Percentiles rank a stretch among this genome's conserved stretches.
These are phyloP conservation scores for Geosmithia flava DNA, from an alignment of 2,329 filamentous ascomycete genomes.

Conservation along the genomic window DNA sequence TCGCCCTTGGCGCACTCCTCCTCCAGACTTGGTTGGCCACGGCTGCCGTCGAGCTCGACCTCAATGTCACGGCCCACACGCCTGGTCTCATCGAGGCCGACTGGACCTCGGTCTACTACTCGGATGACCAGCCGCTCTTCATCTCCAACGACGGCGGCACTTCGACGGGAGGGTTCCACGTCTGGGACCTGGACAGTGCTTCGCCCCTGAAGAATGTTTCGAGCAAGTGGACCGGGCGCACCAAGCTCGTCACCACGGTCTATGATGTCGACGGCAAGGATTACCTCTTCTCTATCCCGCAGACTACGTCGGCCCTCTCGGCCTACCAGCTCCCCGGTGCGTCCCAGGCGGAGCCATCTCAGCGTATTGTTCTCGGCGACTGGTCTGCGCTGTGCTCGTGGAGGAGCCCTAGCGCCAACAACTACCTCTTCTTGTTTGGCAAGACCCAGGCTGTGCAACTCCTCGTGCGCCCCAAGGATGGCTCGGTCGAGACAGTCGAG, in stretches of 20 bases:
- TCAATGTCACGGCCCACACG: constrained; percentile 20
- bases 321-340: constrained; percentile 21
- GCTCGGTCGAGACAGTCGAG: constrained; percentile 22
- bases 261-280: constrained; percentile 23
- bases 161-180: constrained; percentile 27
- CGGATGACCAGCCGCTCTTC: constrained; percentile 18
- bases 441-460: constrained; percentile 25
- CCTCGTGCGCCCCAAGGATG: constrained; percentile 17
- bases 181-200: constrained; percentile 16
- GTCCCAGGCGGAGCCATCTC: constrained; percentile 17
- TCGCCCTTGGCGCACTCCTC: too few species aligned
- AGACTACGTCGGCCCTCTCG: constrained; percentile 27
- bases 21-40: neutral
- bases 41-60: constrained; percentile 2
- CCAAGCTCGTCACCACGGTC: constrained; percentile 28
- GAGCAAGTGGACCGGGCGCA: constrained; percentile 24
- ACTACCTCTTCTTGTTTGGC: constrained; percentile 32
- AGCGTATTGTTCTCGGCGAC: constrained; percentile 24
- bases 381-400: constrained; percentile 34
- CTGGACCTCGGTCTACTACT: constrained; percentile 26
- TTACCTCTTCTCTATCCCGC: constrained; percentile 25
- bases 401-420: constrained; percentile 25
- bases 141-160: constrained; percentile 33
- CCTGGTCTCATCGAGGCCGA: constrained; percentile 24
- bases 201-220: constrained; percentile 16